Percentiles rank a stretch among this genome's conserved stretches.
Evolutionary conservation across 2,329 filamentous ascomycete genomes (phyloP).

Genomic region (Scortechinia acanthostroma): DNA sequence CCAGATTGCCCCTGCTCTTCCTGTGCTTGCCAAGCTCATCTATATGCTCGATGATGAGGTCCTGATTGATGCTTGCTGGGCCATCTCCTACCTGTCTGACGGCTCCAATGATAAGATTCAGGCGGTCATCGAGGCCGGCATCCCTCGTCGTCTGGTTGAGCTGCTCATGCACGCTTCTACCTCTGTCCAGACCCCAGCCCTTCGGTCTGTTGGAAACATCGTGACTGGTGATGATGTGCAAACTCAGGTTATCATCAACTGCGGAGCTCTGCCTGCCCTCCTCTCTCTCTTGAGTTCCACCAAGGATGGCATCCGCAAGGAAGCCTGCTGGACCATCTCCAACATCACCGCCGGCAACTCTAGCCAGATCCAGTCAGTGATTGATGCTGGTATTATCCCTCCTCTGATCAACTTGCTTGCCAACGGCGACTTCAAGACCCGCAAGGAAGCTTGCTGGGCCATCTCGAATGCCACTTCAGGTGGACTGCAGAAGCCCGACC

Average conservation of each 20-base stretch:
- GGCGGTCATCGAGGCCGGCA: conserved; percentile 95
- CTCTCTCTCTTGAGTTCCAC: conserved; percentile 88
- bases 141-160: conserved; percentile 91
- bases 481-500: conserved; percentile 95
- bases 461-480: conserved; percentile 98
- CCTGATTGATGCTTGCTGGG: conserved; percentile 80
- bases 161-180: conserved; percentile 97
- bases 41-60: conserved; percentile 98
- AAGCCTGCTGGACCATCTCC: conserved; percentile 99
- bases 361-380: conserved; percentile 90
- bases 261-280: conserved; percentile 84
- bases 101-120: conserved; percentile 99
- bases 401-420: conserved; percentile 92
- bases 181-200: conserved; percentile 92
- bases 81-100: conserved; percentile 96
- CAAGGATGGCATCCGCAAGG: conserved; percentile 98
- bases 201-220: conserved; percentile 96
- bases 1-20: conserved; percentile 87
- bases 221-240: conserved; percentile 97
- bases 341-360: conserved; percentile 98
- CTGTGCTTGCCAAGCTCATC: conserved; percentile 91
- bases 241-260: conserved; percentile 99
- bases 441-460: conserved; percentile 98
- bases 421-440: conserved; percentile 96
- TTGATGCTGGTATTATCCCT: conserved; percentile 94